A percentile compares a stretch with the other conserved stretches of the same genome.
These are phyloP conservation scores for Paraconiothyrium brasiliense DNA, from an alignment of 2,329 filamentous ascomycete genomes.

Conservation along the genomic window DNA sequence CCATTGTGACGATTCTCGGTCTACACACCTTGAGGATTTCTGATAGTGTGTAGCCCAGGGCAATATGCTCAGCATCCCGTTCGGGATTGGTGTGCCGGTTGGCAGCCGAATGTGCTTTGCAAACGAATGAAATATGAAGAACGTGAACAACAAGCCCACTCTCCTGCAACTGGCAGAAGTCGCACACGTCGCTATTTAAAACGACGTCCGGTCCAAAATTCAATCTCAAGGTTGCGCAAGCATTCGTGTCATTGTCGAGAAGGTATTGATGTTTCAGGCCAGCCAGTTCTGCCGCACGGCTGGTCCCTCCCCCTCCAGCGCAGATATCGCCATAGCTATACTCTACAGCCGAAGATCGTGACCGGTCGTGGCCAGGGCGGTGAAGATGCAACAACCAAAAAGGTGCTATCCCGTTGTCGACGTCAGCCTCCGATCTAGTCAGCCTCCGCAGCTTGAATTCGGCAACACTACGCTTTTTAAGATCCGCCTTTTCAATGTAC, in stretches of 20 bases:
- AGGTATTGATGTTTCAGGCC: neutral
- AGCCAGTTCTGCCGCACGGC: neutral
- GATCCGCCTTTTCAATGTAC: neutral
- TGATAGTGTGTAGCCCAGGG: neutral
- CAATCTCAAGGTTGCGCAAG: neutral
- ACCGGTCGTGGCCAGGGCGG: neutral
- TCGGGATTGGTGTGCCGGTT: slow-evolving; percentile 3
- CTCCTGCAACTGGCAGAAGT: neutral
- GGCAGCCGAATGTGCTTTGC: neutral
- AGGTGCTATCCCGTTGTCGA: neutral
- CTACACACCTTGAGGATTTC: neutral
- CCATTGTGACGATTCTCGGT: slow-evolving; percentile 3
- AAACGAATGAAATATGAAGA: neutral
- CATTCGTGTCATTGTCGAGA: neutral
- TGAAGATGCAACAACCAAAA: neutral
- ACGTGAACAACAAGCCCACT: neutral
- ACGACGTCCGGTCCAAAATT: neutral
- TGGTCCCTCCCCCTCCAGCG: neutral
- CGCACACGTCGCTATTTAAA: neutral
- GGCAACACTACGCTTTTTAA: neutral
- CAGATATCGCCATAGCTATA: slow-evolving; percentile 2
- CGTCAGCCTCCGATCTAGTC: neutral
- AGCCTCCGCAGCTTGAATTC: neutral
- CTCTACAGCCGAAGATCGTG: neutral
- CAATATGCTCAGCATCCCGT: neutral